Evolutionary conservation across 345 rosid genomes (phyloP).

Genomic region (Dipteronia dyeriana): DNA sequence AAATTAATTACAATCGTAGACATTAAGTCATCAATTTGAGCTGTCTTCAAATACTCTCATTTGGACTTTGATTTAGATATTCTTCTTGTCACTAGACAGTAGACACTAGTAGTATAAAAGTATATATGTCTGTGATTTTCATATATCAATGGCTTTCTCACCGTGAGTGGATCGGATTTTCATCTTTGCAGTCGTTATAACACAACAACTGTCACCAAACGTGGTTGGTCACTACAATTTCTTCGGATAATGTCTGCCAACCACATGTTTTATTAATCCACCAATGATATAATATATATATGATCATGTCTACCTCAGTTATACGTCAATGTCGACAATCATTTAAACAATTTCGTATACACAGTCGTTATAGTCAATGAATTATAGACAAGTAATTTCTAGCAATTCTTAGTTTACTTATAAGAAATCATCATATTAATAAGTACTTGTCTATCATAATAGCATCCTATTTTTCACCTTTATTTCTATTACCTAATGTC

Average conservation of each 20-base stretch:
- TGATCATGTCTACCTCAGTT: not conserved
- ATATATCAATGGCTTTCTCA: not conserved
- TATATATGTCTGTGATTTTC: not conserved
- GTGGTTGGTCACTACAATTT: not conserved
- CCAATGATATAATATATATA: not conserved
- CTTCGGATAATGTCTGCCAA: not conserved
- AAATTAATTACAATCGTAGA: not conserved
- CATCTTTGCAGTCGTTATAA: not conserved
- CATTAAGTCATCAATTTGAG: not conserved
- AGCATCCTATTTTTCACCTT: too few relatives aligned
- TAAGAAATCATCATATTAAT: too few relatives aligned
- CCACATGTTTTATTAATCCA: not conserved
- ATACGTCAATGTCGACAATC: too few relatives aligned
- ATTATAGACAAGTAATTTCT: too few relatives aligned
- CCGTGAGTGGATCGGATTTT: not conserved
- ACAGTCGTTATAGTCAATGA: too few relatives aligned
- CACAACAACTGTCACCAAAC: not conserved
- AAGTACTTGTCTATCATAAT: too few relatives aligned
- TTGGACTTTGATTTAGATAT: not conserved
- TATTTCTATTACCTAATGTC: not conserved
- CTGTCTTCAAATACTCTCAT: not conserved
- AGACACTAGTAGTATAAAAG: too few relatives aligned
- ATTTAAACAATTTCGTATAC: too few relatives aligned
- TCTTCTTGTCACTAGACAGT: not conserved
- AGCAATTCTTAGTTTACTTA: too few relatives aligned